Percentiles rank a stretch among this genome's conserved stretches.
phyloP scores from a whole-genome alignment of 768 basidiomycete species.

The Hirschioporus abietinus region DNA sequence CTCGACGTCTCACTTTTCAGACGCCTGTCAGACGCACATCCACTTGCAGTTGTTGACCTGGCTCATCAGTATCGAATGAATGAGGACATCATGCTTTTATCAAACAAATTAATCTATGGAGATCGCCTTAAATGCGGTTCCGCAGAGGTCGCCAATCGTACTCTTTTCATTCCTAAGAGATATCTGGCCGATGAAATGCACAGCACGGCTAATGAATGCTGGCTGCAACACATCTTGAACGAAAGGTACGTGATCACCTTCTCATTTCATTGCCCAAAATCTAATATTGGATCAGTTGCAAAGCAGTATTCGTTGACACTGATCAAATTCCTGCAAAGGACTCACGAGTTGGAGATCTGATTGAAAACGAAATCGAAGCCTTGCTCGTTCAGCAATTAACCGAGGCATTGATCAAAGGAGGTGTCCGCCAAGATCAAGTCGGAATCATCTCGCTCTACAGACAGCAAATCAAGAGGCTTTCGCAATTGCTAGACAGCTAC shows the following conservation, averaged over 20 bases:
- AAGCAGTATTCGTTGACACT: conserved; percentile 92
- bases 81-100: conserved; percentile 87
- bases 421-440: conserved; percentile 64
- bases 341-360: conserved; percentile 78
- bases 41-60: conserved; percentile 79
- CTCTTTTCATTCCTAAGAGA: conserved; percentile 47
- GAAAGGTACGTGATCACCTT: conserved; percentile 44
- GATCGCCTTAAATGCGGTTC: conserved; percentile 76
- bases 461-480: conserved; percentile 90
- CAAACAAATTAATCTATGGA: conserved; percentile 82
- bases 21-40: conserved; percentile 81
- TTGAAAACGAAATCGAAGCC: conserved; percentile 86
- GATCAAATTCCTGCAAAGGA: conserved; percentile 76
- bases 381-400: conserved; percentile 60
- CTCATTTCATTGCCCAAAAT: not conserved
- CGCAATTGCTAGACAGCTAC: conserved; percentile 50
- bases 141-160: conserved; percentile 56
- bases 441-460: conserved; percentile 90
- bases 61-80: conserved; percentile 96
- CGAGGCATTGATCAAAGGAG: conserved; percentile 57
- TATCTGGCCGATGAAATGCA: conserved; percentile 43
- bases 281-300: conserved; percentile 45
- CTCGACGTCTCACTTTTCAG: conserved; percentile 89
- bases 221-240: conserved; percentile 61
- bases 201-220: conserved; percentile 43